These are phyloP conservation scores for Mucor lusitanicus DNA, from an alignment of 371 early-diverging fungal species.

Conservation along the genomic window DNA sequence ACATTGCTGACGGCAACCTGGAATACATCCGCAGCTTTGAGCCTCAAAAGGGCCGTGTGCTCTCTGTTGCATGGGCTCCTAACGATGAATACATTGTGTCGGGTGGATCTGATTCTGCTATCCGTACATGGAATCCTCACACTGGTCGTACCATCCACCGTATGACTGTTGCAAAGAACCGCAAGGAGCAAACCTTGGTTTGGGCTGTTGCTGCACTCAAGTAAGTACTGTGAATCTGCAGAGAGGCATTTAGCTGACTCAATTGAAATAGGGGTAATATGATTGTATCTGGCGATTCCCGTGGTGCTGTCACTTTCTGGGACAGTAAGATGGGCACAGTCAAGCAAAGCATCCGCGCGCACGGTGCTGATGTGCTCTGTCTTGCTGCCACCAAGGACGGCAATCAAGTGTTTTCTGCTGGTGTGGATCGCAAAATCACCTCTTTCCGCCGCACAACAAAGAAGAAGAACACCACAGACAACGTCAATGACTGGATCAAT, in stretches of 20 bases:
- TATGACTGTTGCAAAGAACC: conserved; percentile 74
- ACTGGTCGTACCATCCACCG: conserved; percentile 62
- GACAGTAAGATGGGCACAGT: conserved; percentile 71
- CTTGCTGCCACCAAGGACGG: conserved; percentile 69
- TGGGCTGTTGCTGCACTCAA: conserved; percentile 60
- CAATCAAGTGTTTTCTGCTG: conserved; percentile 77
- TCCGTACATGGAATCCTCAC: conserved; percentile 73
- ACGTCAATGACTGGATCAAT: conserved; percentile 65
- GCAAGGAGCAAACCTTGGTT: conserved; percentile 61
- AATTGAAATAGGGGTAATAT: conserved; percentile 58
- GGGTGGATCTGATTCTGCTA: conserved; percentile 82
- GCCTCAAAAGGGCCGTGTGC: conserved; percentile 71
- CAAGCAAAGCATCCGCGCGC: conserved; percentile 69
- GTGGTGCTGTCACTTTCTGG: conserved; percentile 90
- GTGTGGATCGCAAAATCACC: conserved; percentile 89
- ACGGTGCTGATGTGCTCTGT: conserved; percentile 89
- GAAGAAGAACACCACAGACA: conserved; percentile 21
- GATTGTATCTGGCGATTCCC: conserved; percentile 89
- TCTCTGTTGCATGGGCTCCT: conserved; percentile 85
- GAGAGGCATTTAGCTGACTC: background rate
- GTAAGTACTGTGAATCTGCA: conserved; percentile 29
- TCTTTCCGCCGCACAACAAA: conserved; percentile 57
- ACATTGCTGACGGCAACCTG: conserved; percentile 74
- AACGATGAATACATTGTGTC: conserved; percentile 74
- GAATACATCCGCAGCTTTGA: conserved; percentile 73